Evolutionary conservation across 2,329 filamentous ascomycete species (phyloP).

Genomic region (Pestalotiopsis sp.): DNA sequence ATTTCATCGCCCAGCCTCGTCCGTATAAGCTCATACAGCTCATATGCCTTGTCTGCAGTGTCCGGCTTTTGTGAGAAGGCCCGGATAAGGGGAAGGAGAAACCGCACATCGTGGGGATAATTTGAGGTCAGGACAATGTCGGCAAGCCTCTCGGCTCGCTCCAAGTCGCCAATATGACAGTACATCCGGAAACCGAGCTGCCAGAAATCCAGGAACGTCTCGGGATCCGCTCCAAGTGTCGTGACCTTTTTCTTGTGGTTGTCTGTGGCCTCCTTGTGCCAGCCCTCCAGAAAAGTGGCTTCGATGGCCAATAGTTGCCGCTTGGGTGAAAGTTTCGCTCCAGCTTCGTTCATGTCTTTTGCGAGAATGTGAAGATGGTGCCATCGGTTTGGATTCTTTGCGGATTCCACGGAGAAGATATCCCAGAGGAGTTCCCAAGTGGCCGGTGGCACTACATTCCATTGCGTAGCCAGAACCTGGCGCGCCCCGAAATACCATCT

Average conservation of each 20-base stretch:
- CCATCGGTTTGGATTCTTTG: conserved; percentile 56
- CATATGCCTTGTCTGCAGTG: conserved; percentile 62
- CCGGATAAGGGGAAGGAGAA: conserved; percentile 70
- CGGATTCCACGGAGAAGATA: conserved; percentile 52
- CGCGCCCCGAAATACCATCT: conserved; percentile 51
- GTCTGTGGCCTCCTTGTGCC: conserved; percentile 59
- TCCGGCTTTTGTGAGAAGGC: conserved; percentile 59
- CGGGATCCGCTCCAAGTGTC: conserved; percentile 50
- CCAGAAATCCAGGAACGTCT: conserved; percentile 58
- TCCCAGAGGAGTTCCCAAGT: conserved; percentile 70
- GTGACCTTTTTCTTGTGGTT: conserved; percentile 63
- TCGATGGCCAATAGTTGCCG: conserved; percentile 71
- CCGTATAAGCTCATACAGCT: conserved; percentile 66
- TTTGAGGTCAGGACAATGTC: conserved; percentile 51
- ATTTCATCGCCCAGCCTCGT: conserved; percentile 60
- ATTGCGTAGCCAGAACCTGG: conserved; percentile 42
- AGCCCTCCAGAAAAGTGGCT: conserved; percentile 65
- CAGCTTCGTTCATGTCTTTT: conserved; percentile 65
- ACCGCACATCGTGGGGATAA: conserved; percentile 51
- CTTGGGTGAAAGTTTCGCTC: conserved; percentile 52
- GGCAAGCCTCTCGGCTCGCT: conserved; percentile 59
- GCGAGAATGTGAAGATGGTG: conserved; percentile 62
- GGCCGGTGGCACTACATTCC: conserved; percentile 58
- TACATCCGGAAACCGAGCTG: conserved; percentile 68
- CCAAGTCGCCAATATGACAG: conserved; percentile 57